phyloP scores from a whole-genome alignment of 768 basidiomycete genomes.

The Auricularia cornea region DNA sequence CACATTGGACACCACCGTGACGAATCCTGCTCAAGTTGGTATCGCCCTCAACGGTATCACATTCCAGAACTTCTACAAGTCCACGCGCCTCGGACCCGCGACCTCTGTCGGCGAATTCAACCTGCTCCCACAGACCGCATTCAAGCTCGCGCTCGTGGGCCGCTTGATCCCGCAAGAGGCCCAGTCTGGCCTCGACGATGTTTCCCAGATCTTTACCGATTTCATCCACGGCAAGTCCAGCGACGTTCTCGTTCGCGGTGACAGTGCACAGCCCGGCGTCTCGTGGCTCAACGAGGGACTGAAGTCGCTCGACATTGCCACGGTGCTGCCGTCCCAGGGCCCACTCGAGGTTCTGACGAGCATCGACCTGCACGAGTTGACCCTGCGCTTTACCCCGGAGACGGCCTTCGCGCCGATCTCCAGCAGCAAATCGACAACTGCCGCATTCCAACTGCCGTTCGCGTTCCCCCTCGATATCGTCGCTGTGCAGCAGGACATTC shows the following conservation, averaged over 20 bases:
- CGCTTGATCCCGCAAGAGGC: slow-evolving; percentile 56
- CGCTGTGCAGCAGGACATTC: slow-evolving; percentile 51
- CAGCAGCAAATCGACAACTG: slow-evolving; percentile 51
- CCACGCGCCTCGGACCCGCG: slow-evolving; percentile 46
- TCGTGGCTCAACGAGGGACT: slow-evolving; percentile 69
- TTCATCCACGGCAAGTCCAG: slow-evolving; percentile 63
- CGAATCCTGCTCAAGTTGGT: slow-evolving; percentile 70
- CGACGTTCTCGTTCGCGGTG: slow-evolving; percentile 48
- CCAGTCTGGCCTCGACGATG: slow-evolving; percentile 41
- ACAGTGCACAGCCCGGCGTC: slow-evolving; percentile 51
- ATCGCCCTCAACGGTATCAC: slow-evolving; percentile 51
- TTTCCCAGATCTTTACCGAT: slow-evolving; percentile 62
- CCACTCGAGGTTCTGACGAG: slow-evolving; percentile 54
- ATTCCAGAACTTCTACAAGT: slow-evolving; percentile 42
- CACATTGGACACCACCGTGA: slow-evolving; percentile 49
- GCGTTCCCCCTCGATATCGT: slow-evolving; percentile 61
- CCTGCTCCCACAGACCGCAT: slow-evolving; percentile 45
- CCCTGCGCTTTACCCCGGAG: slow-evolving; percentile 48
- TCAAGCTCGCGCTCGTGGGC: slow-evolving; percentile 47
- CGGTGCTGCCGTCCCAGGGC: slow-evolving; percentile 57
- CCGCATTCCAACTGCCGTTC: slow-evolving; percentile 46
- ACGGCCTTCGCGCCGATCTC: slow-evolving; percentile 51
- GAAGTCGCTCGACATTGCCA: slow-evolving; percentile 47
- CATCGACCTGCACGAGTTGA: slow-evolving; percentile 50
- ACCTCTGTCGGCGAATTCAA: slow-evolving; percentile 40